Conservation (phyloP, 805 yeast genomes). For the Ogataea glucozyma region DNA sequence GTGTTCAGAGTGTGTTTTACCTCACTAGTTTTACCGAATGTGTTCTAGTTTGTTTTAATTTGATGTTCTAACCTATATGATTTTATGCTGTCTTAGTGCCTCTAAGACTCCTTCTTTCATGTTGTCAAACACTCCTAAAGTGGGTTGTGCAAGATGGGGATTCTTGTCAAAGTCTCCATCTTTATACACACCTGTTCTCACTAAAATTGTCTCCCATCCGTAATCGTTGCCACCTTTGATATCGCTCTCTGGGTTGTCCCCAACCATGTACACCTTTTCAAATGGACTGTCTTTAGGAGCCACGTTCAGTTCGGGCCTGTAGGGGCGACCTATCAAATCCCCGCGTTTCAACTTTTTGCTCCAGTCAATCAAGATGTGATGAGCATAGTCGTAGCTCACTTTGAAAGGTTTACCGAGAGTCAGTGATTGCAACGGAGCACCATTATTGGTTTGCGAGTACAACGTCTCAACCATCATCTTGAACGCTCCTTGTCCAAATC, state of each 20-base stretch:
- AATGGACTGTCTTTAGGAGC: slow-evolving; percentile 46
- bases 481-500: slow-evolving; percentile 93
- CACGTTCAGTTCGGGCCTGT: slow-evolving; percentile 46
- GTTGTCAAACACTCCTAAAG: slow-evolving; percentile 50
- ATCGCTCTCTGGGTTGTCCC: slow-evolving; percentile 94
- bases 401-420: slow-evolving; percentile 82
- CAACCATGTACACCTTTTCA: slow-evolving; percentile 84
- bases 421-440: slow-evolving; percentile 48
- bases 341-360: slow-evolving; percentile 37
- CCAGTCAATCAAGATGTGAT: slow-evolving; percentile 64
- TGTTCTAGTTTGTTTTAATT: neutral
- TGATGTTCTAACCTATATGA: neutral
- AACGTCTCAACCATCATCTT: slow-evolving; percentile 61
- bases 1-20: neutral
- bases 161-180: slow-evolving; percentile 50
- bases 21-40: no score
- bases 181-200: slow-evolving; percentile 83
- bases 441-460: slow-evolving; percentile 44
- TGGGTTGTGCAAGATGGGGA: slow-evolving; percentile 41
- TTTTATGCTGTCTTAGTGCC: slow-evolving; percentile 21
- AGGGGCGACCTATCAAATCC: slow-evolving; percentile 21
- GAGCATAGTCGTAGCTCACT: slow-evolving; percentile 82
- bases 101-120: slow-evolving; percentile 46
- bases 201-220: slow-evolving; percentile 88
- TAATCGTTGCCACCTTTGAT: slow-evolving; percentile 83